A percentile compares a stretch with the other conserved stretches of the same genome.
Evolutionary conservation across 225 moss, liverwort and hornwort genomes (phyloP).

Genomic region (Lunularia cruciata): DNA sequence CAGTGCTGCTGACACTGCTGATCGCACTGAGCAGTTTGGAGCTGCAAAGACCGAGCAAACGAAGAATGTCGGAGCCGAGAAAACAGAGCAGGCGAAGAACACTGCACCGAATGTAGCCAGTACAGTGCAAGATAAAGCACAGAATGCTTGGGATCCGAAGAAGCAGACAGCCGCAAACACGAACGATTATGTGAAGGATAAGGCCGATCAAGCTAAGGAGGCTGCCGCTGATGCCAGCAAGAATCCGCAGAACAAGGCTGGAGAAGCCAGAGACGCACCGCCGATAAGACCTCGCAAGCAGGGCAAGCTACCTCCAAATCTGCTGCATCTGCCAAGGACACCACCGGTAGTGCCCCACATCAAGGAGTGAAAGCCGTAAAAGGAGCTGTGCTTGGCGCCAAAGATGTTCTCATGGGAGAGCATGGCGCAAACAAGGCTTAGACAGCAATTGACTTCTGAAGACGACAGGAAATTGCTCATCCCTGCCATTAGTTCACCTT

Average conservation of each 20-base stretch:
- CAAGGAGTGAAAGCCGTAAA: no score
- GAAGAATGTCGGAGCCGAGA: neutral
- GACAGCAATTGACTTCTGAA: no score
- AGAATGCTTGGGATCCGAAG: constrained; percentile 27
- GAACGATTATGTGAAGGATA: neutral
- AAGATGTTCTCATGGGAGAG: no score
- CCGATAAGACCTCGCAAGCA: neutral
- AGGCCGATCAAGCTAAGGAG: neutral
- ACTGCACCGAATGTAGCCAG: neutral
- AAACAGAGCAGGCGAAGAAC: neutral
- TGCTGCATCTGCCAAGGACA: neutral
- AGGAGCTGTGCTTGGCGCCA: no score
- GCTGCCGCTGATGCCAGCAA: constrained; percentile 3
- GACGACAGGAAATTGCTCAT: no score
- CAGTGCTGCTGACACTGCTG: no score
- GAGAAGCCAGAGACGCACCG: neutral
- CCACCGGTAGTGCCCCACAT: no score
- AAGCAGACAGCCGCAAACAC: constrained; percentile 20
- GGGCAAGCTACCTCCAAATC: neutral
- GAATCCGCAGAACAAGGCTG: neutral
- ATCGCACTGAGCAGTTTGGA: no score
- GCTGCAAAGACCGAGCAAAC: neutral
- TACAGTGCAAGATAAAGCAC: constrained; percentile 15
- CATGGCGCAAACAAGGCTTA: no score
- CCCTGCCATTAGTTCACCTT: no score